phyloP scores from a whole-genome alignment of 2,329 filamentous ascomycete genomes.

The Zalaria sp. region DNA sequence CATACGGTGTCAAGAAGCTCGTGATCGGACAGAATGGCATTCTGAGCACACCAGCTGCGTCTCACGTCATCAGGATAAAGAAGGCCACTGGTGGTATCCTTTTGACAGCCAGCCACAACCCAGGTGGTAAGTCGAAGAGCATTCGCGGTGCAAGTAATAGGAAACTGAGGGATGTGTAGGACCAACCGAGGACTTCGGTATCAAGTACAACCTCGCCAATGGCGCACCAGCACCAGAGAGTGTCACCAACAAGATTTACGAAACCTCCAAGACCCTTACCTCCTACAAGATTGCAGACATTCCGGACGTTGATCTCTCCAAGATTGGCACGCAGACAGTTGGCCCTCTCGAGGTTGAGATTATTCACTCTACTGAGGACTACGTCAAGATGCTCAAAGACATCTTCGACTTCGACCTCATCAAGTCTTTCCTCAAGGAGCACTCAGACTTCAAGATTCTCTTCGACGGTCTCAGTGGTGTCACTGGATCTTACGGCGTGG shows the following conservation, averaged over 20 bases:
- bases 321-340: conserved; percentile 71
- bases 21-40: conserved; percentile 93
- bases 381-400: conserved; percentile 88
- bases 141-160: neutral
- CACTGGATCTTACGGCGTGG: conserved; percentile 85
- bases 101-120: conserved; percentile 94
- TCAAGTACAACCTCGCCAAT: conserved; percentile 98
- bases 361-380: conserved; percentile 84
- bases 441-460: conserved; percentile 89
- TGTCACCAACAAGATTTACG: conserved; percentile 96
- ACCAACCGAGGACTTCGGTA: conserved; percentile 89
- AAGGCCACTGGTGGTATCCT: conserved; percentile 94
- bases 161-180: conserved; percentile 34
- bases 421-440: conserved; percentile 76
- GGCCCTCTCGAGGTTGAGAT: conserved; percentile 86
- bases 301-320: conserved; percentile 70
- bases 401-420: conserved; percentile 98
- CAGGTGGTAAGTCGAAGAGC: conserved; percentile 55
- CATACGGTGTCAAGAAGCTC: conserved; percentile 98
- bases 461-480: conserved; percentile 93
- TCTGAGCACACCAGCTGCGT: conserved; percentile 88
- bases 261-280: conserved; percentile 74
- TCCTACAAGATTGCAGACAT: conserved; percentile 88
- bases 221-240: conserved; percentile 90
- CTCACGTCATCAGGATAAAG: conserved; percentile 86